phyloP scores from a whole-genome alignment of 495 filamentous ascomycete species.

The Aspergillus kassunensis region DNA sequence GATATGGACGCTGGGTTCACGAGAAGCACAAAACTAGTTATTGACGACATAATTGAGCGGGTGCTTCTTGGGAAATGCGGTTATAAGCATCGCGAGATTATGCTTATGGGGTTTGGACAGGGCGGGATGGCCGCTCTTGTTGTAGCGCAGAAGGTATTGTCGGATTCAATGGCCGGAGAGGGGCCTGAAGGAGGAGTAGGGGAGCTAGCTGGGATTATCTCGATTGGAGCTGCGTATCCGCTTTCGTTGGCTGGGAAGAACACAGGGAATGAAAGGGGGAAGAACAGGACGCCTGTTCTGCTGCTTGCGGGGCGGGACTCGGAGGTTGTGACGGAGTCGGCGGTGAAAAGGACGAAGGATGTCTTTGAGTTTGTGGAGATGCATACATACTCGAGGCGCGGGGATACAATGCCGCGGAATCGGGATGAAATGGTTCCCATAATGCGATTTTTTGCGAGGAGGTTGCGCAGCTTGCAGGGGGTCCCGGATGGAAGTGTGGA shows the following conservation, averaged over 20 bases:
- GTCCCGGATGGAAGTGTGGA: constrained; percentile 60
- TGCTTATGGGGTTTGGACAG: constrained; percentile 84
- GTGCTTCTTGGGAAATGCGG: constrained; percentile 65
- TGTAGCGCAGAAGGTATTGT: constrained; percentile 38
- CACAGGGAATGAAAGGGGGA: constrained; percentile 21
- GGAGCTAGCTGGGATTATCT: constrained; percentile 59
- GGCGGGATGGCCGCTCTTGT: constrained; percentile 76
- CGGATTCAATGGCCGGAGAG: constrained; percentile 5
- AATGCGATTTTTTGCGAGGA: constrained; percentile 86
- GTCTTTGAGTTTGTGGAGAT: constrained; percentile 72
- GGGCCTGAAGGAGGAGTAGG: constrained; percentile 29
- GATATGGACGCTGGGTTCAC: constrained; percentile 78
- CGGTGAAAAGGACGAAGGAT: constrained; percentile 56
- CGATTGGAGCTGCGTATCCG: constrained; percentile 71
- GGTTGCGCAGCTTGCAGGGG: constrained; percentile 62
- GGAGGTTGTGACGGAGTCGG: constrained; percentile 57
- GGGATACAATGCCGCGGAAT: constrained; percentile 79
- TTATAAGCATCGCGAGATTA: constrained; percentile 62
- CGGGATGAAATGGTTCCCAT: constrained; percentile 87
- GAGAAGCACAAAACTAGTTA: constrained; percentile 46
- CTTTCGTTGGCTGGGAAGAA: constrained; percentile 30
- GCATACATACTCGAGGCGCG: constrained; percentile 66
- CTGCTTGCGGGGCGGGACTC: constrained; percentile 63
- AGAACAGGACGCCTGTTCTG: constrained; percentile 68
- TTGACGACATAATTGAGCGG: constrained; percentile 54